phyloP scores from a whole-genome alignment of 495 filamentous ascomycete species.

The Penicillium pancosmium region DNA sequence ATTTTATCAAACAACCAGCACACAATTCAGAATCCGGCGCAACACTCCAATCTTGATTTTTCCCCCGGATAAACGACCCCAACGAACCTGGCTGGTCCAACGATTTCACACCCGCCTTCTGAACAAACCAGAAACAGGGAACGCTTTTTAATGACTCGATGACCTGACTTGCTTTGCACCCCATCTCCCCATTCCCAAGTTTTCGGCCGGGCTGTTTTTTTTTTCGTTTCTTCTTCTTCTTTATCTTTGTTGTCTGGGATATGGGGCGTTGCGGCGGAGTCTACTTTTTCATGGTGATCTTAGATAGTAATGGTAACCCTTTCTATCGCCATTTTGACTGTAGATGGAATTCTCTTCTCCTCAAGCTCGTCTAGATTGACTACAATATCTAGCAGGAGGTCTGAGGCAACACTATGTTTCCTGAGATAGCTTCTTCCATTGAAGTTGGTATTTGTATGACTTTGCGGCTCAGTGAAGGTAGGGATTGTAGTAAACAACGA shows the following conservation, averaged over 20 bases:
- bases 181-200: constrained; percentile 22
- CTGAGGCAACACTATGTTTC: no score
- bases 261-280: constrained; percentile 26
- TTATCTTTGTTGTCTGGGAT: constrained; percentile 21
- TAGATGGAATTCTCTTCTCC: not conserved
- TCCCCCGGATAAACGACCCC: not conserved
- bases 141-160: constrained; percentile 24
- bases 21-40: not conserved
- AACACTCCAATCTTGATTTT: not conserved
- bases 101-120: constrained; percentile 9
- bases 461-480: no score
- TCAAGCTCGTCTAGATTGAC: no score
- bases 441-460: no score
- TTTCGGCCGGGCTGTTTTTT: constrained; percentile 26
- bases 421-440: no score
- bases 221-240: not conserved
- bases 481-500: no score
- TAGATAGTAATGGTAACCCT: constrained; percentile 44
- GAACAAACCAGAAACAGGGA: constrained; percentile 4
- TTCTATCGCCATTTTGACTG: constrained; percentile 6
- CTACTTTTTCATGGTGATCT: constrained; percentile 27
- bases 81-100: constrained; percentile 13
- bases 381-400: no score
- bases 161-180: constrained; percentile 26
- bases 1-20: not conserved